Evolutionary conservation across 345 rosid genomes (phyloP).

Genomic region (Citrus sinensis): DNA sequence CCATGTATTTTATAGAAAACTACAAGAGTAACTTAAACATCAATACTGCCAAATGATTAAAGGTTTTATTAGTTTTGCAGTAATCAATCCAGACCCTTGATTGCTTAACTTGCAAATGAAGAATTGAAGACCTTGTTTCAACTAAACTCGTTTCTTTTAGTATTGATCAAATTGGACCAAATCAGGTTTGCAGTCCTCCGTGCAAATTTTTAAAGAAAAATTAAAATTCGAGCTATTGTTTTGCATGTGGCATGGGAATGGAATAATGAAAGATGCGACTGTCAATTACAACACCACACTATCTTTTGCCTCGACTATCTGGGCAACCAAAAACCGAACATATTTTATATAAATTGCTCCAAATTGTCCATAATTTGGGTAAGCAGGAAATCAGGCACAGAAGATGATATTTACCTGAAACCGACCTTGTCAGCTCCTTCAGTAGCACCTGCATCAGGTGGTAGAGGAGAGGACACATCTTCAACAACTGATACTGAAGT

Average conservation of each 20-base stretch:
- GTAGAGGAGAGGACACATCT: slow-evolving; percentile 27
- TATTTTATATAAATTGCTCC: not conserved
- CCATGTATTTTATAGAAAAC: too few relatives aligned
- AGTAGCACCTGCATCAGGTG: slow-evolving; percentile 21
- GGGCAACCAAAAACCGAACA: not conserved
- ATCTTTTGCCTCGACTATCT: too few relatives aligned
- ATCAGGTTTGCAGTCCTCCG: not conserved
- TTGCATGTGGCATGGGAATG: not conserved
- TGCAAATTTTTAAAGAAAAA: not conserved
- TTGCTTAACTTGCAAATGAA: not conserved
- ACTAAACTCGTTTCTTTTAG: not conserved
- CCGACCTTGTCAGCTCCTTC: slow-evolving; percentile 25
- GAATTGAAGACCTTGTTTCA: too few relatives aligned
- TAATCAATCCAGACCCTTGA: not conserved
- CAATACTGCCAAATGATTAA: not conserved
- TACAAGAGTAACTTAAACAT: not conserved
- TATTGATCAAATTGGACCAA: not conserved
- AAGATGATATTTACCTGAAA: slow-evolving; percentile 32
- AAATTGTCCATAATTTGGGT: not conserved
- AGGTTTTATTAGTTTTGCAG: not conserved
- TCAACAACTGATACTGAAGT: slow-evolving; percentile 36
- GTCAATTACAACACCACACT: not conserved
- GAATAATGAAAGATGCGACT: not conserved
- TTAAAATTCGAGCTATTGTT: not conserved
- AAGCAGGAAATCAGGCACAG: not conserved